These are phyloP conservation scores for Gonapodya sp. DNA, from an alignment of 192 early-diverging fungal genomes.

Conservation along the genomic window DNA sequence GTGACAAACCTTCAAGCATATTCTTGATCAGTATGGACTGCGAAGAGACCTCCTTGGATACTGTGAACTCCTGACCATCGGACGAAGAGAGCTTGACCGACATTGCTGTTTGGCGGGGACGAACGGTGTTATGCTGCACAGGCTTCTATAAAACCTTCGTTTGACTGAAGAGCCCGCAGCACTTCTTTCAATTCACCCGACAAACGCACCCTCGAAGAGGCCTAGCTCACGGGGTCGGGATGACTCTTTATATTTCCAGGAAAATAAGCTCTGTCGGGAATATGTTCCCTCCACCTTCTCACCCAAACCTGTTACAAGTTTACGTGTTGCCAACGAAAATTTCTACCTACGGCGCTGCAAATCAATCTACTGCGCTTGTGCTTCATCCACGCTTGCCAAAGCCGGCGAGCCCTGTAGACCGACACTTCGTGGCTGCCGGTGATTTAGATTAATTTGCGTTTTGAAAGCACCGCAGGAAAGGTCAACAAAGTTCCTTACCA, in stretches of 20 bases:
- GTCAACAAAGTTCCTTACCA: too few relatives aligned
- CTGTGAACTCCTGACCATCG: constrained; percentile 49
- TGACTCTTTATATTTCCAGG: too few relatives aligned
- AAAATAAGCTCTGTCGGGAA: too few relatives aligned
- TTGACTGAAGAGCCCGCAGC: background rate
- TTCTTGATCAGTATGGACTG: constrained; percentile 71
- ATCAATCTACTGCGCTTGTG: background rate
- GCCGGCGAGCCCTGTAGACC: background rate
- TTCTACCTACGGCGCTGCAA: background rate
- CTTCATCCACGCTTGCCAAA: background rate
- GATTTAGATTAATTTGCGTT: too few relatives aligned
- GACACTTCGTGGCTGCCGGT: background rate
- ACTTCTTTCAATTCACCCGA: background rate
- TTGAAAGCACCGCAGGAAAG: too few relatives aligned
- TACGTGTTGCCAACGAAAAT: background rate
- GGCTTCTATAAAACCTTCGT: background rate
- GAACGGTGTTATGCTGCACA: background rate
- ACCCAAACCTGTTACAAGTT: background rate
- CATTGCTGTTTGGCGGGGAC: background rate
- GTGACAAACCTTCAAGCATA: constrained; percentile 47
- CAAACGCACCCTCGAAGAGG: too few relatives aligned
- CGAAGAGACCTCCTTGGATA: constrained; percentile 55
- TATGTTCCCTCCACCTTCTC: background rate
- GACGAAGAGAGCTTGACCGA: constrained; percentile 51
- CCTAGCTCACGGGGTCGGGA: too few relatives aligned